phyloP scores from a whole-genome alignment of 257 asterid genomes.

The Rhazya stricta region DNA sequence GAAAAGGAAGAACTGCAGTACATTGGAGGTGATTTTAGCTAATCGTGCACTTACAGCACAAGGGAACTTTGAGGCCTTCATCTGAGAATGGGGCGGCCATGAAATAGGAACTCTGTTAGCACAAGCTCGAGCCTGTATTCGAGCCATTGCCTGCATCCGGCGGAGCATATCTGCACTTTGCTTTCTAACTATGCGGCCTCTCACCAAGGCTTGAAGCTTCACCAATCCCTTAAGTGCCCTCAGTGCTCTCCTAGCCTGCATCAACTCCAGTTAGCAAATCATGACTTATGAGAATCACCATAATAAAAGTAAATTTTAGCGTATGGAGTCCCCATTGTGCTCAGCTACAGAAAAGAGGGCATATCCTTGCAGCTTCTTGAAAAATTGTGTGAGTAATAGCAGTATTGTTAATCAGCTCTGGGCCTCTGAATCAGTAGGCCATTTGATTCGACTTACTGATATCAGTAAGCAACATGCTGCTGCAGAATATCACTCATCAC shows the following conservation, averaged over 20 bases:
- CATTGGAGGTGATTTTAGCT: neutral
- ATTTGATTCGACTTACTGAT: neutral
- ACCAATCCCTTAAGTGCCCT: slow-evolving; percentile 88
- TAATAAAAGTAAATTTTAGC: neutral
- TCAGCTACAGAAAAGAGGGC: neutral
- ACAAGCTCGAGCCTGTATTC: slow-evolving; percentile 94
- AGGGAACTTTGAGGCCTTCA: slow-evolving; percentile 25
- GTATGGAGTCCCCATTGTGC: neutral
- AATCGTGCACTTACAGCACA: slow-evolving; percentile 38
- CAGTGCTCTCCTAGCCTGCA: slow-evolving; percentile 85
- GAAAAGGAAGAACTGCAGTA: neutral
- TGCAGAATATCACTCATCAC: neutral
- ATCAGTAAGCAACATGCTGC: neutral
- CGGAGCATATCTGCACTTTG: slow-evolving; percentile 84
- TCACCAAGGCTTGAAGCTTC: slow-evolving; percentile 89
- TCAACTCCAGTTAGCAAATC: neutral
- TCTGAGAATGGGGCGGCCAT: slow-evolving; percentile 31
- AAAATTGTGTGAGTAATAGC: neutral
- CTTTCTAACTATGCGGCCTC: slow-evolving; percentile 87
- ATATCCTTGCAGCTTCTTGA: neutral
- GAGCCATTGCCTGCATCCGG: slow-evolving; percentile 93
- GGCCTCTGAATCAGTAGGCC: neutral
- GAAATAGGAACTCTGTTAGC: slow-evolving; percentile 42
- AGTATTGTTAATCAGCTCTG: neutral
- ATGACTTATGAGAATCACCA: neutral